These are phyloP conservation scores for Kodamaea leandrae DNA, from an alignment of 805 yeast genomes.

Conservation along the genomic window DNA sequence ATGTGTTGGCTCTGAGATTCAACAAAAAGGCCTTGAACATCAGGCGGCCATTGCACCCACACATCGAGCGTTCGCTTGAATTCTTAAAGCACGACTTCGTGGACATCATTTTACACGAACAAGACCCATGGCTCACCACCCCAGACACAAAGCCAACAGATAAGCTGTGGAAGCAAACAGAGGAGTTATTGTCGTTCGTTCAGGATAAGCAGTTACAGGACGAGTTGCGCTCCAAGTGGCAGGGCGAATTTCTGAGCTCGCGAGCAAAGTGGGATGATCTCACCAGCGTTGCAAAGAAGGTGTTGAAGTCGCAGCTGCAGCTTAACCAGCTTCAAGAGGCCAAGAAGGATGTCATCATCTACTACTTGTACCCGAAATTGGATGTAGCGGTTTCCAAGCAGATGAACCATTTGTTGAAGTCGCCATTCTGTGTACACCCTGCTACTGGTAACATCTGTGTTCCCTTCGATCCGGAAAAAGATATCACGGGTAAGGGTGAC, in stretches of 20 bases:
- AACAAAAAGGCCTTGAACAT: slow-evolving; percentile 47
- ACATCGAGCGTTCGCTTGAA: slow-evolving; percentile 70
- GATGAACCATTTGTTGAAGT: slow-evolving; percentile 85
- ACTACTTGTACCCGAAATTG: slow-evolving; percentile 82
- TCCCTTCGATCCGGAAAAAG: slow-evolving; percentile 59
- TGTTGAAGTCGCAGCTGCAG: slow-evolving; percentile 44
- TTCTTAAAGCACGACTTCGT: slow-evolving; percentile 62
- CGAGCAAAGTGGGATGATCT: slow-evolving; percentile 81
- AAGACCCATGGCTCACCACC: slow-evolving; percentile 72
- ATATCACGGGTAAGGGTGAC: slow-evolving; percentile 33
- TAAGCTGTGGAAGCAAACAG: slow-evolving; percentile 46
- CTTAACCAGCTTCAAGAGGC: slow-evolving; percentile 58
- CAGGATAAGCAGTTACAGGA: slow-evolving; percentile 59
- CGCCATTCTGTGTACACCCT: slow-evolving; percentile 97
- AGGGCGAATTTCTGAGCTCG: slow-evolving; percentile 36
- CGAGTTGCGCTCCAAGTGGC: slow-evolving; percentile 61
- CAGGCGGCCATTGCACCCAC: slow-evolving; percentile 88
- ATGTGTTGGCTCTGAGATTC: slow-evolving; percentile 55
- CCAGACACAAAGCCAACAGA: slow-evolving; percentile 38
- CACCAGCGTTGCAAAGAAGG: slow-evolving; percentile 48
- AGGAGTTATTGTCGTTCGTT: slow-evolving; percentile 57
- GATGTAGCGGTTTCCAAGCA: slow-evolving; percentile 92
- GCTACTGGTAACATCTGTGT: slow-evolving; percentile 95
- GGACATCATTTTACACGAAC: slow-evolving; percentile 68
- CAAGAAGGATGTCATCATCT: slow-evolving; percentile 77